Evolutionary conservation across 306 rosid species (phyloP), one percentile per base, ranked within the genome.

Genomic region (Castanopsis chinensis): DNA sequence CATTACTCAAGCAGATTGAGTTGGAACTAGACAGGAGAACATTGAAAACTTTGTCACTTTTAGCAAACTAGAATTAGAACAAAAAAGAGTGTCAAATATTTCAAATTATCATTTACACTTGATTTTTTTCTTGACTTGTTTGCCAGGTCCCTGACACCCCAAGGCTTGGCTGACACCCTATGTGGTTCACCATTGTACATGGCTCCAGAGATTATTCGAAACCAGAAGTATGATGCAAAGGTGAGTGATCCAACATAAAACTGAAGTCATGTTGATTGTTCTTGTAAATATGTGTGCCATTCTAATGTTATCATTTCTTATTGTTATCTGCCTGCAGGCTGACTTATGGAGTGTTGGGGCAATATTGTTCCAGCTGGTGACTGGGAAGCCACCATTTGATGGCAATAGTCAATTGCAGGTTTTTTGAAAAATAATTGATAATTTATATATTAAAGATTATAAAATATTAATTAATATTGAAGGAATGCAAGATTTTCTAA

Each of bases 271-370:
- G 17, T 19, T 75, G 35, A 74, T 32, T 77, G 52, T 21, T 52
- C 54, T 78, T 76, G n/a, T 72, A 5, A 49, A 73, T 35, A 73
- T 30, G 13, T 61, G 52, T 69, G 30, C 72, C 30, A 19, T n/a
- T 64, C 72, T 76, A 53, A 5, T 75, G 57, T 45, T 52, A 67
- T 74, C 59, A 56, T 43, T 64, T 53, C 28, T 52, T 59, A 23
- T 23, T 69, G 9, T 19, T 75, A 13, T 80, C n/a, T 84, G 41
- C 68, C 51, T 87, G 84, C 90, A 96, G 99, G 99, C 98, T 75
- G 99, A 96, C 88, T 89, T 96, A 73, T 93, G 99, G 99, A 96
- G 99, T 74, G 99, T 96, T 65, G 99, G 99, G 68, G 94, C 99
- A 78, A 91, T 93, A 79, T 84, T 96, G 79, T 96, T 88, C 86